Evolutionary conservation across 73 alveolate species (phyloP), one percentile per base, ranked within the genome.

Genomic region (Symbiodinium pilosum): DNA sequence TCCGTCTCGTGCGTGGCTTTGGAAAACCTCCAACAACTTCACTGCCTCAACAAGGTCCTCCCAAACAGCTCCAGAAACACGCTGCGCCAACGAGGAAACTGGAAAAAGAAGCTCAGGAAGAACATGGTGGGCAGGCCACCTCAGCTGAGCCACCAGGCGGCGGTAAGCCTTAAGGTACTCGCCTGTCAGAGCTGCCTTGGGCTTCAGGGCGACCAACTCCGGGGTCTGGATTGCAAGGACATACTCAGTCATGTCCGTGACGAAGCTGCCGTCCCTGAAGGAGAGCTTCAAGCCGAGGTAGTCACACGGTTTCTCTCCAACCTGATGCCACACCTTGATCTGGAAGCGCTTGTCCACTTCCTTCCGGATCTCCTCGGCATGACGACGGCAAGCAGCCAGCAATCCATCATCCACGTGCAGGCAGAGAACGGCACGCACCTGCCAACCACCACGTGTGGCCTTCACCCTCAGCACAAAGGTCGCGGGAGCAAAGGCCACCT

Each of bases 261-360:
- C 2, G 84, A 86, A 16, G 41, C 2, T 42, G 0, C 30, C 41
- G 39, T 18, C 40, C 6, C 20, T 36, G 26, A 34, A 3, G 64
- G 3, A 8, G n/a, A 40, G 14, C 42, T 86, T 36, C 84, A 86
- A 41, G 54, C 94, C 94, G 1, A 87, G 94, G 84, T 43, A 87
- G 84, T 75, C 86, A 26, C 30, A 2, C 2, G 86, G 86, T 1
- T 1, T 7, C 51, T 75, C 86, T 7, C 4, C 11, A 6, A 75
- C 86, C 51, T 14, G 1, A 32, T 36, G 26, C 86, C 86, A 75
- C 9, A 39, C 51, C 86, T 75, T 75, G n/a, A 75, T 75, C 86
- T 34, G 42, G 51, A 75, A 75, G 26, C 51, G 32, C 51, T n/a
- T 24, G 44, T 39, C n/a, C 18, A 75, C 24, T 30, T 20, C 44